Evolutionary conservation across 2,329 filamentous ascomycete species (phyloP).

Genomic region (Fusarium graminum): DNA sequence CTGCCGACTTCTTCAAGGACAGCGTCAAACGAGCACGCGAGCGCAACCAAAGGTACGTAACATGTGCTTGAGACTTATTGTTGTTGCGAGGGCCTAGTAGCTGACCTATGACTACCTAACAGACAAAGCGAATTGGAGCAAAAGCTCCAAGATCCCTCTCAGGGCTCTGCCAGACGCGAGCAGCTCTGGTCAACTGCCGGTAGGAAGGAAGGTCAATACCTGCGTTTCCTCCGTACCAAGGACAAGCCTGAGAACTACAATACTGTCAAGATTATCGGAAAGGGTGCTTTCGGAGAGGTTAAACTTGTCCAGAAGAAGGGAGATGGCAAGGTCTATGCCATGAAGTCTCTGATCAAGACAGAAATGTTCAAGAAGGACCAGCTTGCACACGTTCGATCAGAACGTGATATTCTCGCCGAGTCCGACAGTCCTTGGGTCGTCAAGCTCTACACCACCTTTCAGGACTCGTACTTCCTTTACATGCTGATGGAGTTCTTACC

Average conservation of each 20-base stretch:
- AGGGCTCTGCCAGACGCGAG: conserved; percentile 81
- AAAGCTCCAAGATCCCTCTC: conserved; percentile 81
- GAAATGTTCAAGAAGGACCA: conserved; percentile 99
- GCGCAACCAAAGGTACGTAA: conserved; percentile 86
- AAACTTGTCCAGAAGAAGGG: conserved; percentile 97
- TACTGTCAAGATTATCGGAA: conserved; percentile 98
- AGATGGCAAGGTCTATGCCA: conserved; percentile 96
- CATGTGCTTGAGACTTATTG: background rate
- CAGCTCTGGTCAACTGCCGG: conserved; percentile 87
- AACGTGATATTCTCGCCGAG: conserved; percentile 97
- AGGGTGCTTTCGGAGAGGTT: conserved; percentile 98
- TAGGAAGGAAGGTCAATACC: conserved; percentile 89
- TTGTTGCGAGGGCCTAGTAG: background rate
- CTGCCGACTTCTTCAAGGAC: conserved; percentile 97
- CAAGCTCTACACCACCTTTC: conserved; percentile 98
- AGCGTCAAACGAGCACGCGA: conserved; percentile 96
- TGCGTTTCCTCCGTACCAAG: conserved; percentile 93
- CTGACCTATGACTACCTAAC: conserved; percentile 34
- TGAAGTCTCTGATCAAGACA: conserved; percentile 98
- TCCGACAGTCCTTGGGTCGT: conserved; percentile 99
- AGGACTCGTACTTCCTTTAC: conserved; percentile 95
- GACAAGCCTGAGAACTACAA: conserved; percentile 95
- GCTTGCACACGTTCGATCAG: conserved; percentile 94
- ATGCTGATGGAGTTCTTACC: conserved; percentile 99
- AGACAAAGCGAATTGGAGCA: conserved; percentile 94